Percentiles rank a stretch among this genome's conserved stretches.
Conservation (phyloP, 1,284 basidiomycete species). For the Moesziomyces antarcticus region DNA sequence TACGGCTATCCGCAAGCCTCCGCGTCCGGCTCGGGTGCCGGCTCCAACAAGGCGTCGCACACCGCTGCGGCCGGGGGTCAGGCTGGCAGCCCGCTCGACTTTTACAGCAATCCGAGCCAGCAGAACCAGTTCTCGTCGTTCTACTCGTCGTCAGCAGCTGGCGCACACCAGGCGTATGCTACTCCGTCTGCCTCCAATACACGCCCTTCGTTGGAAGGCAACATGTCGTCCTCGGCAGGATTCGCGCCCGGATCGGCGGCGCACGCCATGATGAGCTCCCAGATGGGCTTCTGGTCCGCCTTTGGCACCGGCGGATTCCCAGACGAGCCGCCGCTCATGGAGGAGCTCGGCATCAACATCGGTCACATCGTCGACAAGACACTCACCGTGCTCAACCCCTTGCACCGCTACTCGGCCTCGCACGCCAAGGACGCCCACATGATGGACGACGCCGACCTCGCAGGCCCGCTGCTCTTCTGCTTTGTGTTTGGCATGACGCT, state of each 20-base stretch:
- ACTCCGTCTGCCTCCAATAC: conserved; percentile 29
- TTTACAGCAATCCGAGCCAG: conserved; percentile 34
- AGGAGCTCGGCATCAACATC: conserved; percentile 96
- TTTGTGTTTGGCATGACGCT: conserved; percentile 74
- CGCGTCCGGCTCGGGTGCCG: background rate
- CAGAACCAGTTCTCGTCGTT: conserved; percentile 38
- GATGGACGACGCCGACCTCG: conserved; percentile 99
- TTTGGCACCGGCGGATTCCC: conserved; percentile 67
- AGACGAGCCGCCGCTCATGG: conserved; percentile 66
- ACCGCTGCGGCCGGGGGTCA: conserved; percentile 20
- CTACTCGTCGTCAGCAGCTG: conserved; percentile 28
- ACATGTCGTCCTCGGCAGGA: conserved; percentile 51
- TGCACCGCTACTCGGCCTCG: conserved; percentile 74
- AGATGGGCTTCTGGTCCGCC: conserved; percentile 63
- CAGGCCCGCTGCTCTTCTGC: conserved; percentile 94
- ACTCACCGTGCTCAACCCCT: conserved; percentile 92
- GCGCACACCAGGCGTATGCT: conserved; percentile 34
- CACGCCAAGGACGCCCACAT: conserved; percentile 80
- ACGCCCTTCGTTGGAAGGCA: conserved; percentile 56
- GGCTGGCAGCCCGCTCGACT: conserved; percentile 38
- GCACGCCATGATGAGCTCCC: conserved; percentile 53
- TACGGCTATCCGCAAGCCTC: conserved; percentile 46
- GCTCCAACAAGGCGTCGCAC: conserved; percentile 37
- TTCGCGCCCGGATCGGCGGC: conserved; percentile 46
- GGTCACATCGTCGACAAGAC: conserved; percentile 94